phyloP scores from a whole-genome alignment of 371 early-diverging fungal genomes.

The Mucor saturninus region DNA sequence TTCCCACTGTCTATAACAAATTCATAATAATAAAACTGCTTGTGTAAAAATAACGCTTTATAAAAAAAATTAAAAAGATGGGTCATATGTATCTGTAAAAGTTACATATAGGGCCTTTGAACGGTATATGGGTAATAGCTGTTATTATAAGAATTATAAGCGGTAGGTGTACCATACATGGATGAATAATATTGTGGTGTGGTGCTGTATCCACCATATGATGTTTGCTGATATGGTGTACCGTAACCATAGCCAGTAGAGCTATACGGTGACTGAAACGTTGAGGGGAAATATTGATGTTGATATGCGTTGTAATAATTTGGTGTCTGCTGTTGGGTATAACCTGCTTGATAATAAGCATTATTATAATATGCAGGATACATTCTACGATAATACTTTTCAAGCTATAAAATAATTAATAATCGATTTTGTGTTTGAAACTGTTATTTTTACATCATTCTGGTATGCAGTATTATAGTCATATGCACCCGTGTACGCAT shows the following conservation, averaged over 20 bases:
- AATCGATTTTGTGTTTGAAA: neutral
- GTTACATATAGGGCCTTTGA: conserved; percentile 14
- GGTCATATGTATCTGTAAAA: neutral
- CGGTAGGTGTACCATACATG: conserved; percentile 8
- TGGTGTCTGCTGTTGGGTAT: neutral
- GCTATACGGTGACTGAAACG: conserved; percentile 1
- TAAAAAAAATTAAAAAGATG: neutral
- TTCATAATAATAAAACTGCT: neutral
- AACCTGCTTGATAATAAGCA: conserved; percentile 1
- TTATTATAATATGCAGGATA: neutral
- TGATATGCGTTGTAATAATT: conserved; percentile 3
- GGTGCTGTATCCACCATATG: conserved; percentile 1
- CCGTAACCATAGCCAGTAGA: conserved; percentile 1
- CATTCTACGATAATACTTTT: conserved; percentile 12
- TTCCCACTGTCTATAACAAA: no score
- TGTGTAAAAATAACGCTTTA: neutral
- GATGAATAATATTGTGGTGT: conserved; percentile 2
- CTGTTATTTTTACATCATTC: conserved; percentile 2
- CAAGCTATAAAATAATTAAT: conserved; percentile 6
- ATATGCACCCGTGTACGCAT: conserved; percentile 1
- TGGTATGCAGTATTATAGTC: conserved; percentile 2
- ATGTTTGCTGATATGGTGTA: neutral
- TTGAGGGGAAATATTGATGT: conserved; percentile 8
- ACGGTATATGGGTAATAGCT: conserved; percentile 13
- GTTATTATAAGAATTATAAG: conserved; percentile 3